Conservation (phyloP, 208 protist genomes). For the Trichomonas tenax region DNA sequence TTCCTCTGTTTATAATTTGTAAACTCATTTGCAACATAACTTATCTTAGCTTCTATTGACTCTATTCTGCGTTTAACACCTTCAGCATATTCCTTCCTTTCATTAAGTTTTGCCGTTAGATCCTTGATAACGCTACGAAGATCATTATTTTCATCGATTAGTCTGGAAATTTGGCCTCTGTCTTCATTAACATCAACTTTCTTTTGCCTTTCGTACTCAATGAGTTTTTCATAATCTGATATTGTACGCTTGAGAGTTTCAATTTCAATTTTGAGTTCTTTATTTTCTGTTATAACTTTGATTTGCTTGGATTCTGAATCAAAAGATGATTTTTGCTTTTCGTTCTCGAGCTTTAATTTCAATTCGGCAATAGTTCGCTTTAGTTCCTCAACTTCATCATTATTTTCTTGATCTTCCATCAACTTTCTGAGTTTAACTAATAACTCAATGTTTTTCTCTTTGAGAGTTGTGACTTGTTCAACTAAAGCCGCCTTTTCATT, state of each 20-base stretch:
- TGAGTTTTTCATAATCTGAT: neutral
- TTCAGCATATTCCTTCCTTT: neutral
- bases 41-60: neutral
- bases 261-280: neutral
- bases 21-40: neutral
- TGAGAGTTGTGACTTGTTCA: neutral
- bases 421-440: neutral
- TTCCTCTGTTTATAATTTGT: neutral
- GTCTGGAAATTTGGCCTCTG: neutral
- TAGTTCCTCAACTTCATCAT: neutral
- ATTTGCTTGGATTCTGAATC: neutral
- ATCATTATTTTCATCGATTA: neutral
- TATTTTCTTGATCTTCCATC: neutral
- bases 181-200: neutral
- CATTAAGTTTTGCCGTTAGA: neutral
- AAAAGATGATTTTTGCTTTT: neutral
- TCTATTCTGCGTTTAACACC: neutral
- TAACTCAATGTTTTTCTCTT: neutral
- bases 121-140: neutral
- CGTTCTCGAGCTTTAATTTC: neutral
- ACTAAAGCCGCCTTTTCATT: neutral
- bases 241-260: neutral
- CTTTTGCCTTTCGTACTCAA: neutral
- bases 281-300: neutral
- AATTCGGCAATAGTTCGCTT: neutral